Evolutionary conservation across 768 basidiomycete species (phyloP).

Genomic region (Inosperma sp.): DNA sequence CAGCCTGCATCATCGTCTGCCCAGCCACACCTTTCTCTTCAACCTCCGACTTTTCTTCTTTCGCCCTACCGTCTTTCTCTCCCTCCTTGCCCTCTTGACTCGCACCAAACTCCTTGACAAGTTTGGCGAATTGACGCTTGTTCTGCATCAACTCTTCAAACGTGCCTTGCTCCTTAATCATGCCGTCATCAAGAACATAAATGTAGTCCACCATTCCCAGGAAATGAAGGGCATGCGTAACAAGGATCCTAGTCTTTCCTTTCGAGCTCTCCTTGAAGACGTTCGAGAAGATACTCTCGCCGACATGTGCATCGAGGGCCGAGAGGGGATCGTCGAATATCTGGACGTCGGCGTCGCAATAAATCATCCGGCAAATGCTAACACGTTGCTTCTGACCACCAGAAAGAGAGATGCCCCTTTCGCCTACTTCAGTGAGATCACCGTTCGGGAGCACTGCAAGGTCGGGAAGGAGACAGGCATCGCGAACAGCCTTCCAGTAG

Average conservation of each 20-base stretch:
- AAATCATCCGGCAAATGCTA: conserved; percentile 84
- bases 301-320: conserved; percentile 92
- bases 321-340: conserved; percentile 88
- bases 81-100: conserved; percentile 52
- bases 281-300: conserved; percentile 81
- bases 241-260: conserved; percentile 79
- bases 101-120: conserved; percentile 75
- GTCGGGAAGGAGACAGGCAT: conserved; percentile 78
- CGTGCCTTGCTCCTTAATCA: conserved; percentile 75
- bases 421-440: conserved; percentile 65
- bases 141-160: conserved; percentile 64
- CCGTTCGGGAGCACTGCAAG: conserved; percentile 71
- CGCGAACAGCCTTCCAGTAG: conserved; percentile 77
- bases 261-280: conserved; percentile 60
- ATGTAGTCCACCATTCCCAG: conserved; percentile 86
- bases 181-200: conserved; percentile 71
- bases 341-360: conserved; percentile 81
- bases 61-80: conserved; percentile 36
- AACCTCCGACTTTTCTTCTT: conserved; percentile 24
- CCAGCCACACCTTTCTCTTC: conserved; percentile 39
- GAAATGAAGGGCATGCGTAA: conserved; percentile 90
- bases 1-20: conserved; percentile 69
- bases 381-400: conserved; percentile 78
- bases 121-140: conserved; percentile 64
- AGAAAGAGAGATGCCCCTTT: conserved; percentile 76